These are phyloP conservation scores for Lepiota brunneoincarnata DNA, from an alignment of 768 basidiomycete genomes.

Conservation along the genomic window DNA sequence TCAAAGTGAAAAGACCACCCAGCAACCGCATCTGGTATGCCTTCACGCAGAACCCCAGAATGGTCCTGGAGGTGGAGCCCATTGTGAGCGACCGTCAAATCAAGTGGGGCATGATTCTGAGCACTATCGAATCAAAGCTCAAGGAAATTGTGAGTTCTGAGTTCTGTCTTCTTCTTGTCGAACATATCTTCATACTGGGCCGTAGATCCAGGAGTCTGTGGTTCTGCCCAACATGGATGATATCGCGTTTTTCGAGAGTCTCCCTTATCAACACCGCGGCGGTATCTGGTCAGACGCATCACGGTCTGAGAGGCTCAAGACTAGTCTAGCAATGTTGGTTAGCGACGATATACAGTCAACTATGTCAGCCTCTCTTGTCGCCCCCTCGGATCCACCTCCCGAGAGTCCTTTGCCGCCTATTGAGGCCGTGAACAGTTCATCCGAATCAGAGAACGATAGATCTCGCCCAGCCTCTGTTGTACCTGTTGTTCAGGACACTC, in stretches of 20 bases:
- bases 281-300: conserved; percentile 87
- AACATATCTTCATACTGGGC: background rate
- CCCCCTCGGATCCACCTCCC: background rate
- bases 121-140: conserved; percentile 85
- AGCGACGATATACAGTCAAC: conserved; percentile 29
- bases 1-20: conserved; percentile 93
- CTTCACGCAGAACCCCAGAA: conserved; percentile 85
- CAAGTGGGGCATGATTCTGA: conserved; percentile 89
- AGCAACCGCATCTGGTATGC: conserved; percentile 96
- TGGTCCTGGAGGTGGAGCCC: conserved; percentile 89
- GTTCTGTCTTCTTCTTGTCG: background rate
- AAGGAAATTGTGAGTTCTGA: conserved; percentile 74
- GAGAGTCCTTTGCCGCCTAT: conserved; percentile 2
- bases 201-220: conserved; percentile 87
- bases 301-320: conserved; percentile 32
- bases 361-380: conserved; percentile 31
- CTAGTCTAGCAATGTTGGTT: conserved; percentile 12
- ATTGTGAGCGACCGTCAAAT: conserved; percentile 94
- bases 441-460: conserved; percentile 13
- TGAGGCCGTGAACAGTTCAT: background rate
- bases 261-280: conserved; percentile 61
- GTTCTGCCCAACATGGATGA: conserved; percentile 99
- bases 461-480: conserved; percentile 7
- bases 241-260: conserved; percentile 90
- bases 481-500: background rate